Conservation (phyloP, 2,329 filamentous ascomycete genomes). For the Colletotrichum costaricense region DNA sequence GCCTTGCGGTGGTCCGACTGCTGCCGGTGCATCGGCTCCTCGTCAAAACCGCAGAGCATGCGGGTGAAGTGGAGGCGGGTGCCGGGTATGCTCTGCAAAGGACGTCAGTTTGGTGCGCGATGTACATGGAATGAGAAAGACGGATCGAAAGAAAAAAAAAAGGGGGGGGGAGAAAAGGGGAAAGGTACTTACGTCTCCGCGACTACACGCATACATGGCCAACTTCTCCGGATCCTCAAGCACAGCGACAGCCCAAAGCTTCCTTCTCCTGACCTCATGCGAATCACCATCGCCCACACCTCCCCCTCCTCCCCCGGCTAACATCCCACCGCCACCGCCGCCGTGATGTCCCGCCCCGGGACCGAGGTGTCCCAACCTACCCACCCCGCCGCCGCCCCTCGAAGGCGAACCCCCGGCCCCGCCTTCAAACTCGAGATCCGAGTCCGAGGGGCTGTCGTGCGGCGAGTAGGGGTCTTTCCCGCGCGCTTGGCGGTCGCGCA, state of each 20-base stretch:
- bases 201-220: conserved; percentile 68
- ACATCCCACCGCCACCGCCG: background rate
- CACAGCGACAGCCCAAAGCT: conserved; percentile 62
- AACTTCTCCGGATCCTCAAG: conserved; percentile 68
- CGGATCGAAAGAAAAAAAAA: background rate
- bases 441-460: conserved; percentile 46
- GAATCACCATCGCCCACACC: conserved; percentile 46
- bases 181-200: conserved; percentile 60
- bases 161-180: background rate
- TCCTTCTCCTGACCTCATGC: conserved; percentile 55
- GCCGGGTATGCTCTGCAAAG: conserved; percentile 62
- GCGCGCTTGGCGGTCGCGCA: conserved; percentile 69
- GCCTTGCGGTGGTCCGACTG: conserved; percentile 34
- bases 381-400: conserved; percentile 4
- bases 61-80: conserved; percentile 67
- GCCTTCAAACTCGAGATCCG: conserved; percentile 39
- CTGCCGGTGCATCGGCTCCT: conserved; percentile 35
- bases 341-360: background rate
- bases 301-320: background rate
- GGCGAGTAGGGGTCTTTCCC: conserved; percentile 65
- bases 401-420: conserved; percentile 25
- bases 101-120: background rate
- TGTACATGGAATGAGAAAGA: background rate
- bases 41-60: conserved; percentile 65
- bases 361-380: conserved; percentile 15